A percentile compares a stretch with the other conserved stretches of the same genome.
These are phyloP conservation scores for Nakaseomyces glabratus DNA, from an alignment of 1,139 yeast species.

Conservation along the genomic window DNA sequence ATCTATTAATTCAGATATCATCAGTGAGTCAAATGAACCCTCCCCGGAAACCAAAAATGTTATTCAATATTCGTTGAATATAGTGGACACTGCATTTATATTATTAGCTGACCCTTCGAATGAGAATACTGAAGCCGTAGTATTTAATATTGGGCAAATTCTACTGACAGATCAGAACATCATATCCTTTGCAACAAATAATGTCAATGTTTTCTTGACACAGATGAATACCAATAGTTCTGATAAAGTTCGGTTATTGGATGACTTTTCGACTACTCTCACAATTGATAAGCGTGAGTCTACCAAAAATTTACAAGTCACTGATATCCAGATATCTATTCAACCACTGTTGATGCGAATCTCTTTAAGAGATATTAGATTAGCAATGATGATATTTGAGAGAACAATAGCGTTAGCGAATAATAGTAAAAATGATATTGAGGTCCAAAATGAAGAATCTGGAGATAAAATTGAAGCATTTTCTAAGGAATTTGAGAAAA, in stretches of 20 bases:
- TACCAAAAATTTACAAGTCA: slow-evolving; percentile 45
- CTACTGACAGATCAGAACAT: slow-evolving; percentile 61
- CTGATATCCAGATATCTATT: slow-evolving; percentile 59
- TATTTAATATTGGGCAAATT: slow-evolving; percentile 77
- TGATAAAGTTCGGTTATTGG: slow-evolving; percentile 62
- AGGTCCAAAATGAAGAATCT: slow-evolving; percentile 10
- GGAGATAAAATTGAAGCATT: slow-evolving; percentile 29
- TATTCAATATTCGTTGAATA: slow-evolving; percentile 54
- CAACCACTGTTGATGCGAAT: slow-evolving; percentile 77
- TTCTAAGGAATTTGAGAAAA: slow-evolving; percentile 53
- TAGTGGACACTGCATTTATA: slow-evolving; percentile 71
- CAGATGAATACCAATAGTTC: slow-evolving; percentile 59
- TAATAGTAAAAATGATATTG: slow-evolving; percentile 12
- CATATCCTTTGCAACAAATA: slow-evolving; percentile 56
- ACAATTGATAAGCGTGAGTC: slow-evolving; percentile 68
- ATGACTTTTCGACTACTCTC: slow-evolving; percentile 77
- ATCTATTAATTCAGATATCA: slow-evolving; percentile 13
- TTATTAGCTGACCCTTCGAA: slow-evolving; percentile 72
- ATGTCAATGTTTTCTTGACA: slow-evolving; percentile 80
- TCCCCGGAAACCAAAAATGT: slow-evolving; percentile 9
- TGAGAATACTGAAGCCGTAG: slow-evolving; percentile 73
- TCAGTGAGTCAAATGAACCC: slow-evolving; percentile 8
- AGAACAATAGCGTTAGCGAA: slow-evolving; percentile 51
- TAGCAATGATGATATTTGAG: slow-evolving; percentile 67
- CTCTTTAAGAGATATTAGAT: slow-evolving; percentile 75